A percentile compares a stretch with the other conserved stretches of the same genome.
Evolutionary conservation across 495 filamentous ascomycete genomes (phyloP).

Genomic region (Xanthoparmelia taractica): DNA sequence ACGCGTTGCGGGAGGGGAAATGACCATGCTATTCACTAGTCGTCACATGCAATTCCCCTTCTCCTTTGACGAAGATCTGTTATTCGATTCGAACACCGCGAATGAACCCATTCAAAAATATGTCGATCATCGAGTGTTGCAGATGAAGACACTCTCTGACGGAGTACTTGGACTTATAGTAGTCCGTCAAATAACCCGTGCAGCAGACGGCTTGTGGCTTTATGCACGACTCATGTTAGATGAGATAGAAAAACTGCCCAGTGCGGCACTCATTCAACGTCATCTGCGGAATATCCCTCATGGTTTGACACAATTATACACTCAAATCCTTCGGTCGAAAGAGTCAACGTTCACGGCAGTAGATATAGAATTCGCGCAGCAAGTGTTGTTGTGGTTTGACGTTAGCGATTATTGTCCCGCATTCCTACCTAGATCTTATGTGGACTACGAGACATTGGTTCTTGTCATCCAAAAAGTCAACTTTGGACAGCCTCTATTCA

Average conservation of each 20-base stretch:
- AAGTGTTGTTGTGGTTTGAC: constrained; percentile 29
- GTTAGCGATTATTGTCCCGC: constrained; percentile 22
- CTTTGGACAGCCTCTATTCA: constrained; percentile 24
- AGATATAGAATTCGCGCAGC: constrained; percentile 26
- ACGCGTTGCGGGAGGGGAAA: background rate
- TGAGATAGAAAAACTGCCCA: constrained; percentile 28
- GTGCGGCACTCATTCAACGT: constrained; percentile 22
- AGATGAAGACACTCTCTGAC: constrained; percentile 7
- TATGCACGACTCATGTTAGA: constrained; percentile 31
- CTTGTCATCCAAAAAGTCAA: constrained; percentile 26
- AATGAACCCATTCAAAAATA: constrained; percentile 1
- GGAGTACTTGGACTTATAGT: constrained; percentile 5
- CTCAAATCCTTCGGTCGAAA: constrained; percentile 20
- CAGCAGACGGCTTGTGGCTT: constrained; percentile 29
- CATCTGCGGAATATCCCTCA: constrained; percentile 24
- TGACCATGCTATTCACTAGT: constrained; percentile 17
- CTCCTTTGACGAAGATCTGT: constrained; percentile 10
- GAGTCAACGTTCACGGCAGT: constrained; percentile 23
- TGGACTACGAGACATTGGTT: constrained; percentile 21
- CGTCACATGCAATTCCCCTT: constrained; percentile 9
- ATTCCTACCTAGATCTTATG: constrained; percentile 9
- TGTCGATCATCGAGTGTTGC: background rate
- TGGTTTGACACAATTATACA: constrained; percentile 28
- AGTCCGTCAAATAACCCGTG: constrained; percentile 4
- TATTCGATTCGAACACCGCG: background rate